Conservation (phyloP, 2,329 filamentous ascomycete genomes). For the Ustulina deusta region DNA sequence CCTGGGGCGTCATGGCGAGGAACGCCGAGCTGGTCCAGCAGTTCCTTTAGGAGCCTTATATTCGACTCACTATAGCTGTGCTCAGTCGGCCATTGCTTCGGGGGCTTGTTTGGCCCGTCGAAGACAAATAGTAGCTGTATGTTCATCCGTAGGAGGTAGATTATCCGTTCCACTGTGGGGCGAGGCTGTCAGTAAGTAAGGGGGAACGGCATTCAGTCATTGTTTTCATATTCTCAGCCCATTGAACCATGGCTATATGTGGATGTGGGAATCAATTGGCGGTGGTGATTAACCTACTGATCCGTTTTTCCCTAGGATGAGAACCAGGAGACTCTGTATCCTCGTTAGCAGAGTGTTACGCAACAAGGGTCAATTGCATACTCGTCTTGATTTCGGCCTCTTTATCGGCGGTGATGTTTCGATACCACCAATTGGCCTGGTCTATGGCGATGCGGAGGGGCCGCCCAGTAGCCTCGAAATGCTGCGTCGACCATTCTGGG, state of each 20-base stretch:
- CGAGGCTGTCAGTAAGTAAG: slow-evolving; percentile 25
- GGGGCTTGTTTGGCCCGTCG: slow-evolving; percentile 60
- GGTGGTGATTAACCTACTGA: slow-evolving; percentile 31
- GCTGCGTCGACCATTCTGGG: slow-evolving; percentile 42
- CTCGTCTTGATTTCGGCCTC: slow-evolving; percentile 37
- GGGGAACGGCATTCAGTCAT: background rate
- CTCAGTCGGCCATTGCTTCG: slow-evolving; percentile 25
- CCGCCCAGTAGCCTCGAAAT: slow-evolving; percentile 40
- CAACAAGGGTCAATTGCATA: slow-evolving; percentile 23
- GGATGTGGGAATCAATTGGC: background rate
- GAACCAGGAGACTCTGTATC: slow-evolving; percentile 39
- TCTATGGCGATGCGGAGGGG: slow-evolving; percentile 47
- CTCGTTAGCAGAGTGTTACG: slow-evolving; percentile 32
- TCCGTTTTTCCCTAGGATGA: slow-evolving; percentile 42
- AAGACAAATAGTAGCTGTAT: slow-evolving; percentile 66
- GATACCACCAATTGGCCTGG: slow-evolving; percentile 43
- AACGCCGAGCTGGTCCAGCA: slow-evolving; percentile 55
- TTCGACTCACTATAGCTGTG: slow-evolving; percentile 53
- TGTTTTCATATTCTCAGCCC: slow-evolving; percentile 1
- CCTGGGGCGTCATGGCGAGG: slow-evolving; percentile 59
- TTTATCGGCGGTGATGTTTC: slow-evolving; percentile 38
- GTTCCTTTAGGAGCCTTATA: slow-evolving; percentile 51
- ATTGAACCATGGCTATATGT: background rate
- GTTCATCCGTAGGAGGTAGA: slow-evolving; percentile 57
- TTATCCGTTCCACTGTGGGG: slow-evolving; percentile 52